These are phyloP conservation scores for Boletus vermiculosoides DNA, from an alignment of 768 basidiomycete species.

Conservation along the genomic window DNA sequence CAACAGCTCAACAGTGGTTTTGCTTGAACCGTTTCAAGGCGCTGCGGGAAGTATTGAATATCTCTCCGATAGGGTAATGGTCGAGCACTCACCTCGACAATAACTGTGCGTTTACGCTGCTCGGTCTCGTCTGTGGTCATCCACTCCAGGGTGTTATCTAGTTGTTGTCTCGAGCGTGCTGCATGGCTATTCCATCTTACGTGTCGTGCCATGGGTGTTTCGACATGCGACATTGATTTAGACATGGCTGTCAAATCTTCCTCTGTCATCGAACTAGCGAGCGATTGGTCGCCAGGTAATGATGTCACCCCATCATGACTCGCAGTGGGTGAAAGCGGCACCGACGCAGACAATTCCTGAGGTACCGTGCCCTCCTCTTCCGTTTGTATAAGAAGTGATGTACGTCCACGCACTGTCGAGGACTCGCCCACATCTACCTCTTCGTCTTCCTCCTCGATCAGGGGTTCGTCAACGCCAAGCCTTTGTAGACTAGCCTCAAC, in stretches of 20 bases:
- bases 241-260: constrained; percentile 74
- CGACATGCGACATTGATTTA: constrained; percentile 72
- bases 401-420: constrained; percentile 22
- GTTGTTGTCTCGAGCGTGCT: constrained; percentile 26
- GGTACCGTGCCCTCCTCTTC: constrained; percentile 17
- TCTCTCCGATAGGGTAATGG: neutral
- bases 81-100: constrained; percentile 61
- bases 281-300: constrained; percentile 54
- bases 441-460: constrained; percentile 49
- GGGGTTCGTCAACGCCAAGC: constrained; percentile 58
- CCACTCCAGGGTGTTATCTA: constrained; percentile 44
- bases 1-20: constrained; percentile 74
- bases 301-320: constrained; percentile 51
- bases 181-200: constrained; percentile 36
- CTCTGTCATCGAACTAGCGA: constrained; percentile 57
- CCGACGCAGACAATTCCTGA: constrained; percentile 35
- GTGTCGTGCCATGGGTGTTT: constrained; percentile 43
- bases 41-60: constrained; percentile 40
- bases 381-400: constrained; percentile 31
- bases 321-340: constrained; percentile 54
- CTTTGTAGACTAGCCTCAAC: constrained; percentile 78
- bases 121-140: constrained; percentile 40
- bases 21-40: constrained; percentile 68
- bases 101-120: constrained; percentile 54
- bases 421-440: constrained; percentile 66